Evolutionary conservation across 768 basidiomycete species (phyloP), one percentile per base, ranked within the genome.

Genomic region (Pleurotus ostreatus): DNA sequence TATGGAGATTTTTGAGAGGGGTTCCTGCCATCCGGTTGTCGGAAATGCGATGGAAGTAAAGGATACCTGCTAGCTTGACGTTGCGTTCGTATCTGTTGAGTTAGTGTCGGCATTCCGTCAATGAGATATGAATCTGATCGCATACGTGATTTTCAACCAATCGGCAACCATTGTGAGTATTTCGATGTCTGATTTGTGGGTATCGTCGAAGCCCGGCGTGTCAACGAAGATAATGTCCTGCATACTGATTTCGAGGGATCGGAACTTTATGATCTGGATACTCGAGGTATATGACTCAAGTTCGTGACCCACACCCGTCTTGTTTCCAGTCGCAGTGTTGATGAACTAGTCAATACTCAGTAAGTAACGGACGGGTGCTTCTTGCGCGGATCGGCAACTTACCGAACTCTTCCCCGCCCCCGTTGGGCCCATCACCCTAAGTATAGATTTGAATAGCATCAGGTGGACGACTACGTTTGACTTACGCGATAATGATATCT

Each of bases 31-130:
- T 49, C 7, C 63, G 47, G 23, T 62, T 56, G 20, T 59, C 49
- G 5, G 64, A 62, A n/a, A 63, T 65, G 8, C 58, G 46, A 44
- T 66, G 65, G 20, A 66, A 55, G 37, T 66, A 66, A 13, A 66
- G 41, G 37, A 66, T 44, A 12, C 62, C 65, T 8, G 58, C 56
- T 4, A 66, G 43, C 46, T 55, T 60, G 37, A 56, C 49, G 4
- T 49, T 34, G 9, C 25, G 38, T 26, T 47, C 34, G 39, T 62
- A 60, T 5, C 63, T 64, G 22, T 2, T 4, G 43, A n/a, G 41
- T 25, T 5, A 11, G 26, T 1, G 20, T 12, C 12, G 22, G 45
- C 25, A 22, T 13, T 15, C 15, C 18, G 26, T 15, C 8, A 34
- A n/a, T 4, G 22, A n/a, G 13, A 18, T 16, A 39, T 39, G 15